Evolutionary conservation across 1,139 yeast genomes (phyloP).

Genomic region (Barnettozyma hawaiiensis): DNA sequence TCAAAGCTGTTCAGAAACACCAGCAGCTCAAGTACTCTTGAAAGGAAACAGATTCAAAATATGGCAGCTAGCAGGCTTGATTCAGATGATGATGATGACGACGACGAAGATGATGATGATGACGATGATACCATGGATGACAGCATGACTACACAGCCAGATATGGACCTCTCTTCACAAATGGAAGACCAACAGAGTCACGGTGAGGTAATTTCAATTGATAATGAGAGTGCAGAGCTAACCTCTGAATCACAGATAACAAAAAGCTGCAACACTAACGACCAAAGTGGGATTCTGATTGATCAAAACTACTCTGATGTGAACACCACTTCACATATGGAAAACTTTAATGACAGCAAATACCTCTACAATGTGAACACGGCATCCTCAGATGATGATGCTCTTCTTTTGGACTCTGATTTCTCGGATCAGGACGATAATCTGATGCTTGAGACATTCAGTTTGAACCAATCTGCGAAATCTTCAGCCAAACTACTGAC

Average conservation of each 20-base stretch:
- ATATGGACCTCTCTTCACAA: conserved; percentile 4
- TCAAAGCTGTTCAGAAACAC: conserved; percentile 22
- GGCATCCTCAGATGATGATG: conserved; percentile 32
- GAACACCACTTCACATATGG: conserved; percentile 13
- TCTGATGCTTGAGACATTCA: conserved; percentile 19
- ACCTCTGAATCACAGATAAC: conserved; percentile 1
- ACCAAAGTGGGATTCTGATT: conserved; percentile 21
- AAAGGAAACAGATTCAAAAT: conserved; percentile 1
- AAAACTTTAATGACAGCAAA: conserved; percentile 5
- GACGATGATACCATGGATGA: conserved; percentile 13
- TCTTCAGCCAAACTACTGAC: conserved; percentile 19
- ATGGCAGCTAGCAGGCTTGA: conserved; percentile 2
- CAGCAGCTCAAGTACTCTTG: conserved; percentile 15
- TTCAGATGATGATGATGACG: conserved; percentile 14
- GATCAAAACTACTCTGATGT: conserved; percentile 23
- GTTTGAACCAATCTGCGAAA: conserved; percentile 9
- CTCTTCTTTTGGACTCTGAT: conserved; percentile 34
- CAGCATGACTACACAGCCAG: conserved; percentile 10
- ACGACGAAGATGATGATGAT: conserved; percentile 15
- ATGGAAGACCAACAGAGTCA: conserved; percentile 13
- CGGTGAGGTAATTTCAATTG: neutral
- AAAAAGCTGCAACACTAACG: conserved; percentile 13
- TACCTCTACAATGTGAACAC: conserved; percentile 21
- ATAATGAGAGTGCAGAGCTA: neutral
- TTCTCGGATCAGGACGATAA: conserved; percentile 29